Base-by-base conservation (phyloP, 225 moss, liverwort and hornwort species). In the Bryoerythrophyllum caledonicum region DNA sequence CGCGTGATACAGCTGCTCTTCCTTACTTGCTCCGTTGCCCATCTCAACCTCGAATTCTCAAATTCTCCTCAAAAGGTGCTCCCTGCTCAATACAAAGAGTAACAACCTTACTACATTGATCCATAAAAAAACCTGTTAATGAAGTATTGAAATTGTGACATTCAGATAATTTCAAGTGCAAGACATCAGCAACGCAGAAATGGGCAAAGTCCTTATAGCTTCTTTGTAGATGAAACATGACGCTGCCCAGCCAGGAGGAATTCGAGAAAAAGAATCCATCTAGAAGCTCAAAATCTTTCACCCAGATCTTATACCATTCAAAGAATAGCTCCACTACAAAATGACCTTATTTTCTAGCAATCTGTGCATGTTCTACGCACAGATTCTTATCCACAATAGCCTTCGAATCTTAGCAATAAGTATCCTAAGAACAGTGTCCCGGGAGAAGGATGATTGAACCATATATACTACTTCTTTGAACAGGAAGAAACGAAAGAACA, bases 1-100 rank as follows among this genome's bases (percentile, higher is more conserved):
- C 46, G 94, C 97, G 74, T 89, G 89, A 76, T 94, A 97, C 32
- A 97, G 86, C 72, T 84, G 85, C 93, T 97, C 94, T 80, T 97
- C 93, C 82, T 90, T 96, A 60, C 94, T 91, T 68, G 82, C 89
- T 74, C 93, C 89, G 68, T 83, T 85, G 73, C 93, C 97, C 97
- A 97, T 97, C 73, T 88, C 82, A 74, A 71, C 77, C 56, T 66
- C 60, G 25, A 60, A 48, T 30, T 63, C 54, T 70, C 37, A 70
- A 74, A 21, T 34, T 11, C 10, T 2, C 53, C 15, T 63, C 34
- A 15, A 5, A 65, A 79, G 8, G 8, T 40, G 24, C 64, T 75
- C 53, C 48, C 66, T 73, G 76, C 23, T 68, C 51, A 56, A 75
- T 60, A 28, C 60, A 34, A 60, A 55, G 15, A 65, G 66, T 19